Percentiles rank a stretch among this genome's conserved stretches.
These are phyloP conservation scores for Globisporangium viniferum DNA, from an alignment of 352 stramenopile genomes.

Conservation along the genomic window DNA sequence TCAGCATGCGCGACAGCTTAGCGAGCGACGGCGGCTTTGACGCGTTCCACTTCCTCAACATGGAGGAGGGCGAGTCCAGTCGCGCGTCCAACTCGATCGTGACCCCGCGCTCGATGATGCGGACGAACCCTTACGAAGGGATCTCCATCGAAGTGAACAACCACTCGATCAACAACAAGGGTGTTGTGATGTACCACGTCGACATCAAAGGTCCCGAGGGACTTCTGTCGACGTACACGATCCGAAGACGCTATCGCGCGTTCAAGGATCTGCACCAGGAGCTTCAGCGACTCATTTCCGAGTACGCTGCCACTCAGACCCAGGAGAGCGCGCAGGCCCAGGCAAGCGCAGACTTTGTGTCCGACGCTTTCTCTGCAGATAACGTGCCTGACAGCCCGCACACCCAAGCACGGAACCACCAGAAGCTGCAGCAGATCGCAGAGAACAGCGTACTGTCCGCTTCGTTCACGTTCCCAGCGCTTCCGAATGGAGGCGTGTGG, in stretches of 20 bases:
- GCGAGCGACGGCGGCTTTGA: conserved; percentile 67
- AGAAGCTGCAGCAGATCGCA: conserved; percentile 27
- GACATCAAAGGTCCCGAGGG: conserved; percentile 79
- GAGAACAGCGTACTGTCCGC: conserved; percentile 24
- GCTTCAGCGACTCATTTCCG: conserved; percentile 50
- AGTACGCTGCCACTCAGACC: conserved; percentile 18
- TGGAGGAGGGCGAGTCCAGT: conserved; percentile 27
- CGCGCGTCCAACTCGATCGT: conserved; percentile 23
- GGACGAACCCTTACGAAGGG: conserved; percentile 55
- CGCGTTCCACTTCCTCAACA: conserved; percentile 48
- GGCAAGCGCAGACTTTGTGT: background rate
- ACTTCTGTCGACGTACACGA: conserved; percentile 81
- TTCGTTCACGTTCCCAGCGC: conserved; percentile 36
- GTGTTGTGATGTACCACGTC: conserved; percentile 85
- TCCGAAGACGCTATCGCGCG: conserved; percentile 70
- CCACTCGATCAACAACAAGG: conserved; percentile 52
- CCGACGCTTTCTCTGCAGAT: conserved; percentile 18
- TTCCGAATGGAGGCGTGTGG: conserved; percentile 77
- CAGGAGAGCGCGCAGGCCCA: background rate
- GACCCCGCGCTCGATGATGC: conserved; percentile 29
- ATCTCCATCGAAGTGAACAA: conserved; percentile 52
- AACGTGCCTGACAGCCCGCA: conserved; percentile 28
- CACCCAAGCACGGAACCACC: conserved; percentile 21
- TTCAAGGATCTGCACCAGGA: conserved; percentile 81
- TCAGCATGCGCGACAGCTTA: conserved; percentile 42